Conservation (phyloP, 306 rosid species). For the Macrotyloma uniflorum region DNA sequence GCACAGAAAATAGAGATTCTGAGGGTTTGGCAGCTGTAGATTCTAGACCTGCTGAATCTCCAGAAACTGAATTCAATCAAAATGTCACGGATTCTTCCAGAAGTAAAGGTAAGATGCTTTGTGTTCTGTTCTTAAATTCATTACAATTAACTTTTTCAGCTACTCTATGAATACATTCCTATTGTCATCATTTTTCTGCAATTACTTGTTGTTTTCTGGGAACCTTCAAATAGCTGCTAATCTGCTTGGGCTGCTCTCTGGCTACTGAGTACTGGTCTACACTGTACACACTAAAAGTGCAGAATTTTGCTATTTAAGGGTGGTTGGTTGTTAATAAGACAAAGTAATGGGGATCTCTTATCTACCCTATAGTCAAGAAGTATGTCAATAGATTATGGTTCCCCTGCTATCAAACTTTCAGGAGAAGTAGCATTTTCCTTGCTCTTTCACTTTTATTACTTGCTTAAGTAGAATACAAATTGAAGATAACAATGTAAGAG, state of each 20-base stretch:
- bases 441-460: constrained; percentile 1
- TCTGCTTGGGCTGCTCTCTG: neutral
- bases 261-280: constrained; percentile 3
- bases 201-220: neutral
- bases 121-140: neutral
- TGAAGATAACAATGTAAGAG: constrained; percentile 6
- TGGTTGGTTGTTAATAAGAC: neutral
- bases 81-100: constrained; percentile 39
- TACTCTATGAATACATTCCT: constrained; percentile 15
- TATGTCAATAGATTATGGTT: constrained; percentile 28
- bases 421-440: neutral
- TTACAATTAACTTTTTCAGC: neutral
- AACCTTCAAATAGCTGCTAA: neutral
- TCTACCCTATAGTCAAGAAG: constrained; percentile 22
- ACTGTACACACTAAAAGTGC: neutral
- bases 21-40: constrained; percentile 36
- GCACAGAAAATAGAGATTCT: constrained; percentile 28
- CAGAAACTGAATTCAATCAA: constrained; percentile 30
- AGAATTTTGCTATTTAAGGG: neutral
- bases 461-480: neutral
- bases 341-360: neutral
- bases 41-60: constrained; percentile 37
- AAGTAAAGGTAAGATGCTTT: constrained; percentile 38
- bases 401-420: constrained; percentile 3
- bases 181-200: constrained; percentile 10